A percentile compares a stretch with the other conserved stretches of the same genome.
phyloP scores from a whole-genome alignment of 2,329 filamentous ascomycete genomes.

The Aureobasidium musti region DNA sequence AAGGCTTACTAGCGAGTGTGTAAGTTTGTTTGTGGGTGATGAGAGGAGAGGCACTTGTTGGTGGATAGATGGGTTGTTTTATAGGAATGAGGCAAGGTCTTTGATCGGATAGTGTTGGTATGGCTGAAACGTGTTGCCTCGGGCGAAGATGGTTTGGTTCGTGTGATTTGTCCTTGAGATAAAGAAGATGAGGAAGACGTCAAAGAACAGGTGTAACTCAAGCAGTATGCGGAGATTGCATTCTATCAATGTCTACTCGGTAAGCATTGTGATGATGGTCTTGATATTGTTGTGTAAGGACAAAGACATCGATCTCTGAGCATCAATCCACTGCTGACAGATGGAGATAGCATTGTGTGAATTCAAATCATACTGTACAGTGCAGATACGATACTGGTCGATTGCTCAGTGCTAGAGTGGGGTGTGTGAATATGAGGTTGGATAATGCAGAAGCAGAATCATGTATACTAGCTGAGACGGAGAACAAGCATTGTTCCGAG shows the following conservation, averaged over 20 bases:
- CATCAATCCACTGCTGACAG: not conserved
- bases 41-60: not conserved
- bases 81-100: not conserved
- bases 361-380: no score
- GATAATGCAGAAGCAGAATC: not conserved
- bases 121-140: not conserved
- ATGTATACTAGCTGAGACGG: not conserved
- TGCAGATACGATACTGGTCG: not conserved
- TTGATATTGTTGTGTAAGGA: slow-evolving; percentile 17
- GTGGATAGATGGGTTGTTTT: not conserved
- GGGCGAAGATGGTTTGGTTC: not conserved
- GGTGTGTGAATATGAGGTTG: not conserved
- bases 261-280: slow-evolving; percentile 1
- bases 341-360: not conserved
- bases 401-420: not conserved
- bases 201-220: not conserved
- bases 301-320: slow-evolving; percentile 11
- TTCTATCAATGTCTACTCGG: slow-evolving; percentile 2
- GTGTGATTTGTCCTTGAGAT: not conserved
- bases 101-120: slow-evolving; percentile 8
- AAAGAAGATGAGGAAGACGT: not conserved
- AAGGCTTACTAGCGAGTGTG: slow-evolving; percentile 16
- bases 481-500: not conserved
- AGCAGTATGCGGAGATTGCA: not conserved
- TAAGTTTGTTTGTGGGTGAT: slow-evolving; percentile 11